Evolutionary conservation across 202 grass and related monocot genomes (phyloP), one percentile per base, ranked within the genome.

Genomic region (Sporobolus alterniflorus): DNA sequence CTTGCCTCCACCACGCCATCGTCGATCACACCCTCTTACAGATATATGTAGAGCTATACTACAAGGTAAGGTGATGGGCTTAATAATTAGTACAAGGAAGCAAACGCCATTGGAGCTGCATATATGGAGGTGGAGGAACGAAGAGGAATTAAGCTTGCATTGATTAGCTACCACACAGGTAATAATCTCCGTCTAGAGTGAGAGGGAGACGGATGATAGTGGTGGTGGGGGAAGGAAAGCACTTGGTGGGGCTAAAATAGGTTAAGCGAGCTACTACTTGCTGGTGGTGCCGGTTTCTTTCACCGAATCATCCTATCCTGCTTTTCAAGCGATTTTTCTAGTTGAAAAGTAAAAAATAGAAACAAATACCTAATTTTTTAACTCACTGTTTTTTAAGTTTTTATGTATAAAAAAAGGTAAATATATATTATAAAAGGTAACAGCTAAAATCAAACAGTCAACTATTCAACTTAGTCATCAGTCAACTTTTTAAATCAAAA

Each of bases 181-280:
- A 57, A 25, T 5, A 36, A 28, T 42, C 66, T 30, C 7, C 21
- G 9, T n/a, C 28, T 15, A 11, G 43, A 29, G 31, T 6, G 36
- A 8, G 46, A 83, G 47, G 39, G 52, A 20, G 18, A 32, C 43
- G 21, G 9, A 54, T 73, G 13, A 54, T 73, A 41, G 73, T 87
- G 85, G 78, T 62, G 88, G 83, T 86, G 84, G 88, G 84, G 84
- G 20, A 63, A 79, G 68, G 60, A 69, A 46, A 84, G 88, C 88
- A 87, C 88, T 81, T 22, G 21, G 21, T 1, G 42, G 2, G 41
- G 29, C 57, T 57, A 50, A 74, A 68, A 73, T 72, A 73, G 77
- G 29, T 61, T 81, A 72, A 78, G 67, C 43, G 32, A 41, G 25
- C 65, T 69, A 57, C n/a, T n/a, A n/a, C n/a, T n/a, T n/a, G n/a